Percentiles rank a stretch among this genome's conserved stretches.
Evolutionary conservation across 1,139 yeast species (phyloP).

Genomic region (Entelexis sorbosivorans): DNA sequence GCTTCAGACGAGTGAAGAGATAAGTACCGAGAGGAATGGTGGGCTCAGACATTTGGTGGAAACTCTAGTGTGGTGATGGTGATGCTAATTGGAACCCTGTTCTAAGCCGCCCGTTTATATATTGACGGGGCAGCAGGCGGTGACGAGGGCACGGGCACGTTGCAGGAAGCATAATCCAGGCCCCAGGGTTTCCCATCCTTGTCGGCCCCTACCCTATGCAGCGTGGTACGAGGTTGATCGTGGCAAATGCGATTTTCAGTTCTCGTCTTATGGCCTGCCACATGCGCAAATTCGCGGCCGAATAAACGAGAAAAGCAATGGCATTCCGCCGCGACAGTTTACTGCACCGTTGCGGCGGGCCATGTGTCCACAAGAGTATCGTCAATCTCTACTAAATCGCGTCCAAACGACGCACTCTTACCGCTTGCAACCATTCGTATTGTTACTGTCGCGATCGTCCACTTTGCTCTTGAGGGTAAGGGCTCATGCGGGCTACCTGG

Average conservation of each 20-base stretch:
- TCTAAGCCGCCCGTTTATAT: neutral
- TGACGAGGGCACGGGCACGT: neutral
- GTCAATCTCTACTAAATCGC: neutral
- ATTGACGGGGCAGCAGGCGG: neutral
- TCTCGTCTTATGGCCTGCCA: neutral
- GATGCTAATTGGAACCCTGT: neutral
- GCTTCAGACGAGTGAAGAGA: slow-evolving; percentile 46
- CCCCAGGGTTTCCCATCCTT: neutral
- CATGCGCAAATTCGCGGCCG: neutral
- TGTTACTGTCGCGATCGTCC: slow-evolving; percentile 5
- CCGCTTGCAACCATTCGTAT: neutral
- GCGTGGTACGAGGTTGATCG: neutral
- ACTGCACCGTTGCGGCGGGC: too few species aligned
- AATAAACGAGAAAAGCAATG: too few species aligned
- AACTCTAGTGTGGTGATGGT: neutral
- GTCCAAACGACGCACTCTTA: neutral
- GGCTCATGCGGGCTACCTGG: neutral
- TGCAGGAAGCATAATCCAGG: neutral
- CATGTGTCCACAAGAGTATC: too few species aligned
- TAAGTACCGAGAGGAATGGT: slow-evolving; percentile 44
- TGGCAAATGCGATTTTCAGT: neutral
- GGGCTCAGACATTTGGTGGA: neutral
- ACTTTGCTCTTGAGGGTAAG: slow-evolving; percentile 4
- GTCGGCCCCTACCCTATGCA: neutral
- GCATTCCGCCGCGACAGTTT: too few species aligned